Conservation (phyloP, 176 grass and related monocot genomes). For the Phyllostachys edulis region DNA sequence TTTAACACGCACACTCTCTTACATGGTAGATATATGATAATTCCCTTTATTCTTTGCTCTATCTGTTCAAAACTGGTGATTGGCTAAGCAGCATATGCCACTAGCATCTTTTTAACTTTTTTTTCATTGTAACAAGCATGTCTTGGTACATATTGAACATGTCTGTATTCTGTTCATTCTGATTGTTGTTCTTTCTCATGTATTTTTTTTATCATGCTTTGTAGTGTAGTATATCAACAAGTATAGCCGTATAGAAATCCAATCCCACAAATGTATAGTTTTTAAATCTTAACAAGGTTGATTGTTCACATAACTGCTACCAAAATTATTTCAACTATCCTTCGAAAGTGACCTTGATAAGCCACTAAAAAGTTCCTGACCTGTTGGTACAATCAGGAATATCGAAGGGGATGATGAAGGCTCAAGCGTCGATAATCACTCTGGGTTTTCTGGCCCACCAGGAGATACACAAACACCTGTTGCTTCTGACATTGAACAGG, state of each 20-base stretch:
- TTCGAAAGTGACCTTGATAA: conserved; percentile 21
- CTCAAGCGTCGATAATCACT: conserved; percentile 52
- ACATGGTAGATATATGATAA: neutral
- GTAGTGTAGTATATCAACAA: conserved; percentile 2
- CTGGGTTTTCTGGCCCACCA: conserved; percentile 37
- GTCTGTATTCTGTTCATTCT: conserved; percentile 6
- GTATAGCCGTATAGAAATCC: neutral
- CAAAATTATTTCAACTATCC: conserved; percentile 24
- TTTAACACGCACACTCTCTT: neutral
- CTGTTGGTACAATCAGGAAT: conserved; percentile 31
- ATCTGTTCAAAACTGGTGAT: conserved; percentile 10
- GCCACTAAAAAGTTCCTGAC: conserved; percentile 25
- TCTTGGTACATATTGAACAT: neutral
- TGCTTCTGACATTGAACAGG: conserved; percentile 52
- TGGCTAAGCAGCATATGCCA: conserved; percentile 13
- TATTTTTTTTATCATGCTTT: conserved; percentile 16
- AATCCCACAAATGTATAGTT: conserved; percentile 4
- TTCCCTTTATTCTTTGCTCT: neutral
- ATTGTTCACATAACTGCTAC: neutral
- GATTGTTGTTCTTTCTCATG: neutral
- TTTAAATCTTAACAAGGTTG: conserved; percentile 22
- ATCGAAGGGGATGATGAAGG: conserved; percentile 56
- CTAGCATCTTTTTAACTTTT: conserved; percentile 6
- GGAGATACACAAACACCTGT: conserved; percentile 37
- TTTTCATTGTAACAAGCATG: conserved; percentile 21